Percentiles rank a stretch among this genome's conserved stretches.
These are phyloP conservation scores for Rasamsonia emersonii DNA, from an alignment of 2,329 filamentous ascomycete genomes.

Conservation along the genomic window DNA sequence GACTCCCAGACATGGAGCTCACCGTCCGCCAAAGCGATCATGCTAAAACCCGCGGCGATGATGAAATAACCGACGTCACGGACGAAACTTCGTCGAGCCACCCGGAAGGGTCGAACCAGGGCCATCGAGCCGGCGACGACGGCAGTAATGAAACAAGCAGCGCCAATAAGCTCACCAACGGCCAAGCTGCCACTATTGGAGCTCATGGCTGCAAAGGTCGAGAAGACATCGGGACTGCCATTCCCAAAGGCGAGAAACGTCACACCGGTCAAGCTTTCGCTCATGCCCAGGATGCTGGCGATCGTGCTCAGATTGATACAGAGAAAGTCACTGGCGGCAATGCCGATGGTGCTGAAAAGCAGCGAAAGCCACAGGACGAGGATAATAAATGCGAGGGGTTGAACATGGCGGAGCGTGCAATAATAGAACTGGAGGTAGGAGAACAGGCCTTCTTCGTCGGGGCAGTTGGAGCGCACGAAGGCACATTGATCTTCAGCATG, in stretches of 20 bases:
- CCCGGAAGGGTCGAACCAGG: slow-evolving; percentile 86
- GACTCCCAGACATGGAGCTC: slow-evolving; percentile 83
- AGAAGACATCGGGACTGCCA: slow-evolving; percentile 96
- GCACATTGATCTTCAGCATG: slow-evolving; percentile 71
- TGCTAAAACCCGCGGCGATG: slow-evolving; percentile 73
- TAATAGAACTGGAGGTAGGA: slow-evolving; percentile 90
- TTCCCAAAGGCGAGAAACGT: slow-evolving; percentile 97
- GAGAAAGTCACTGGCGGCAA: slow-evolving; percentile 96
- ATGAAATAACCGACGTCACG: slow-evolving; percentile 91
- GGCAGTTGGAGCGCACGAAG: slow-evolving; percentile 74
- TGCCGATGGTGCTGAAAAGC: slow-evolving; percentile 93
- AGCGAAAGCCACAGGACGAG: slow-evolving; percentile 76
- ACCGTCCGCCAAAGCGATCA: slow-evolving; percentile 80
- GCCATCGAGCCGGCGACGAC: slow-evolving; percentile 98
- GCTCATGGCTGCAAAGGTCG: slow-evolving; percentile 95
- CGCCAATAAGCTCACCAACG: slow-evolving; percentile 88
- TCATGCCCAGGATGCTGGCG: slow-evolving; percentile 78
- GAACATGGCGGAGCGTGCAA: slow-evolving; percentile 60
- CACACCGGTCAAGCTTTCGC: slow-evolving; percentile 90
- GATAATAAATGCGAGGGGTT: slow-evolving; percentile 69
- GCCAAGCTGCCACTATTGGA: slow-evolving; percentile 96
- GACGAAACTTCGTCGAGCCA: slow-evolving; percentile 81
- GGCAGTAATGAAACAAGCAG: slow-evolving; percentile 90
- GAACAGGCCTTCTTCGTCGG: slow-evolving; percentile 78
- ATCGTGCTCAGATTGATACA: slow-evolving; percentile 95